These are phyloP conservation scores for Hypomontagnella monticulosa DNA, from an alignment of 495 filamentous ascomycete species.

Conservation along the genomic window DNA sequence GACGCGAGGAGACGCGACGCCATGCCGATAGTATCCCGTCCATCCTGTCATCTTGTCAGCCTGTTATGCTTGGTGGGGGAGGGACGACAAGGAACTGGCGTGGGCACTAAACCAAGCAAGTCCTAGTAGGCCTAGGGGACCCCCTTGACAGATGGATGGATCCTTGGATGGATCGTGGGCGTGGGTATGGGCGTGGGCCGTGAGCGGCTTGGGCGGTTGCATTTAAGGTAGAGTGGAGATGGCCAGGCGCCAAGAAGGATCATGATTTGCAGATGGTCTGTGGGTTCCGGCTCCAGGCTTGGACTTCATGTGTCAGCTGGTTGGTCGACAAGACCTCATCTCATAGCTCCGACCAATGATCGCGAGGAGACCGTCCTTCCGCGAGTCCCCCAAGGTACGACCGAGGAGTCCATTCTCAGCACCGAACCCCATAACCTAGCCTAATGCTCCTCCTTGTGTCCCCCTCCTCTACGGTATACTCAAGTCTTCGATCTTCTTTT, in stretches of 20 bases:
- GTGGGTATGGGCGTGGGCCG: slow-evolving; percentile 22
- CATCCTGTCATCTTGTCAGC: slow-evolving; percentile 30
- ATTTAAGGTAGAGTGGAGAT: slow-evolving; percentile 44
- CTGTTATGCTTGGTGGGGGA: slow-evolving; percentile 9
- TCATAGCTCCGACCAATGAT: slow-evolving; percentile 43
- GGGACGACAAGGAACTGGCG: too few species aligned
- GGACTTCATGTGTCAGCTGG: slow-evolving; percentile 47
- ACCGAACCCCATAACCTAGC: slow-evolving; percentile 29
- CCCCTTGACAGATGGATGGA: slow-evolving; percentile 26
- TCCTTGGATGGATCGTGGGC: slow-evolving; percentile 36
- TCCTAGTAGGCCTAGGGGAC: slow-evolving; percentile 19
- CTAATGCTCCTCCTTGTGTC: slow-evolving; percentile 37
- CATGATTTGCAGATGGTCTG: slow-evolving; percentile 48
- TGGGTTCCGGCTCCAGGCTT: slow-evolving; percentile 42
- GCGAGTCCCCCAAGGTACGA: slow-evolving; percentile 34
- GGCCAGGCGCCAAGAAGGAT: slow-evolving; percentile 35
- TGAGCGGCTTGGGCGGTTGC: slow-evolving; percentile 43
- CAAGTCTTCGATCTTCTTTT: slow-evolving; percentile 1
- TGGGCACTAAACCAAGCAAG: slow-evolving; percentile 23
- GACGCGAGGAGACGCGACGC: slow-evolving; percentile 41
- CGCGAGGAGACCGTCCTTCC: slow-evolving; percentile 12
- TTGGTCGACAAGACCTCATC: slow-evolving; percentile 47
- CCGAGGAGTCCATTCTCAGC: slow-evolving; percentile 27
- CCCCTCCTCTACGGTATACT: slow-evolving; percentile 27
- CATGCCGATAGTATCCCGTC: slow-evolving; percentile 31